Base-by-base conservation (phyloP, 2,329 filamentous ascomycete genomes). In the Elsinoe perseae region DNA sequence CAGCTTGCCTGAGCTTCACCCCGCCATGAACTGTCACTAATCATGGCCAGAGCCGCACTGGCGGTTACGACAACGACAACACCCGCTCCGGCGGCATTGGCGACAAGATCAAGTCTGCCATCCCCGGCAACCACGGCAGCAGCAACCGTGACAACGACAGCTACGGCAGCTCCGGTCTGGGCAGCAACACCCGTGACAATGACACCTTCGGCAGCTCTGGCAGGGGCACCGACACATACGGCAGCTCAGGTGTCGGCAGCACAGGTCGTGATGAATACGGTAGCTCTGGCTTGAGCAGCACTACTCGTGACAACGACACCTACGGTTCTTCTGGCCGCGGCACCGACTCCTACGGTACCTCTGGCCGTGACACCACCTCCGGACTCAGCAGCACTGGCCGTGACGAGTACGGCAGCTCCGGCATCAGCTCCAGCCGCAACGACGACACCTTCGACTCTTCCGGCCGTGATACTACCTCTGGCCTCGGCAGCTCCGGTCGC, bases 381-480 rank as follows among this genome's bases (percentile, higher is more conserved):
- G 50, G 32, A 18, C 6, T 23, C 25, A 6, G 12, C 27, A 36
- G 28, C 38, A 16, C 52, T 14, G 32, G 32, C 32, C 32, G 32
- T 36, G 43, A 48, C 43, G 21, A 43, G 9, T 20, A 58, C 25
- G 27, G 36, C 34, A 27, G 16, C 12, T 46, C 56, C 38, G 48
- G 50, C 9, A 12, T 28, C 9, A 53, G 40, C 42, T 56, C 44
- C 25, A 46, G 40, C 27, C 40, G 40, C 23, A 18, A 43, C 25
- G 20, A 56, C 50, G 54, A 36, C 56, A 57, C 64, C 52, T 62
- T 60, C 56, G 57, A 54, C 54, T 56, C 61, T 30, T 58, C 60
- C 7, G 46, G 40, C 21, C 53, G 42, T 38, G 38, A 34, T 40
- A 56, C 36, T 14, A 46, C 23, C 25, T 46, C 25, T 12, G 53